phyloP scores from a whole-genome alignment of 2,329 filamentous ascomycete genomes.

The Penicillium paneum region DNA sequence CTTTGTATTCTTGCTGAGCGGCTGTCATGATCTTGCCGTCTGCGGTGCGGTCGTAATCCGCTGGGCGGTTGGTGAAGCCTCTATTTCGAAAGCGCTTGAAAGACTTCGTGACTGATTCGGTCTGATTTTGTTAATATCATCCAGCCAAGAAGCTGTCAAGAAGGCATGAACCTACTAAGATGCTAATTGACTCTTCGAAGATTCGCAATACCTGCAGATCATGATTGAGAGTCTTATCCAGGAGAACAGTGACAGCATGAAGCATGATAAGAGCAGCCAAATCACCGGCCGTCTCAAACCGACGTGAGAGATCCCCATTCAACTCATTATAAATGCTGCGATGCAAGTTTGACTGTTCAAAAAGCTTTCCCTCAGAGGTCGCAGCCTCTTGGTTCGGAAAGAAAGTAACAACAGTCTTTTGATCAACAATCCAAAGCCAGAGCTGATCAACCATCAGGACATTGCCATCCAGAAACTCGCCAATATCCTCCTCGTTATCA shows the following conservation, averaged over 20 bases:
- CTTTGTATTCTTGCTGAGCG: slow-evolving; percentile 43
- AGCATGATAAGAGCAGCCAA: slow-evolving; percentile 61
- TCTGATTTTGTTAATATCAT: slow-evolving; percentile 38
- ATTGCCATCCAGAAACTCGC: slow-evolving; percentile 32
- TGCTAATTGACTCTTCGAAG: slow-evolving; percentile 64
- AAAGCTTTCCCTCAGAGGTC: slow-evolving; percentile 33
- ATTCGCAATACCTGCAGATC: slow-evolving; percentile 63
- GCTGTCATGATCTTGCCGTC: slow-evolving; percentile 32
- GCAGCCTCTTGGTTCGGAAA: slow-evolving; percentile 37
- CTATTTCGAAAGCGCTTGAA: slow-evolving; percentile 61
- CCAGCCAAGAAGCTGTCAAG: fast-evolving
- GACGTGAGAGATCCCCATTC: slow-evolving; percentile 61
- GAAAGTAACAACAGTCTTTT: slow-evolving; percentile 34
- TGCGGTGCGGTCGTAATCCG: slow-evolving; percentile 29
- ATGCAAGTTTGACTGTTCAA: slow-evolving; percentile 55
- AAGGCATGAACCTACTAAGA: slow-evolving; percentile 47
- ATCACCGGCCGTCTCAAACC: slow-evolving; percentile 61
- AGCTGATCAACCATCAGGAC: slow-evolving; percentile 68
- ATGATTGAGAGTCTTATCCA: slow-evolving; percentile 58
- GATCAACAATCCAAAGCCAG: slow-evolving; percentile 52
- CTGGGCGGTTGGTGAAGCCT: slow-evolving; percentile 49
- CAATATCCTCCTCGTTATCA: slow-evolving; percentile 6
- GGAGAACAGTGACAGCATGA: slow-evolving; percentile 60
- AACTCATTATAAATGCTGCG: slow-evolving; percentile 65
- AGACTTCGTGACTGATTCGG: slow-evolving; percentile 60